Evolutionary conservation across 1,284 basidiomycete genomes (phyloP).

Genomic region (Entoloma clypeatum): DNA sequence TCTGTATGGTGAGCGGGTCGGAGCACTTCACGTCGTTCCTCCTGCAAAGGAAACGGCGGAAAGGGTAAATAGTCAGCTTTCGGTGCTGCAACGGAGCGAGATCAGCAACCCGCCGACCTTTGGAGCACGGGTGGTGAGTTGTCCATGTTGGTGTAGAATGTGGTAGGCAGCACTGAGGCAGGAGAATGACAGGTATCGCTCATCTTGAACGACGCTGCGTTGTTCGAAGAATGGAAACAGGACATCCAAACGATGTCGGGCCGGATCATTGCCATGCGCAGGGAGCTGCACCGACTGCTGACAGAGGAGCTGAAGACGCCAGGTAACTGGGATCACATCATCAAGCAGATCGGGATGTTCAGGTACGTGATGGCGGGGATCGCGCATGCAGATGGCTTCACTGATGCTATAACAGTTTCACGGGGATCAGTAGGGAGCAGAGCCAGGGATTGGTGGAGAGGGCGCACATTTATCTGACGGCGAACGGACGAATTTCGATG

Average conservation of each 20-base stretch:
- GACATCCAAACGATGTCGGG: conserved; percentile 93
- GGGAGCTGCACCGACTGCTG: conserved; percentile 74
- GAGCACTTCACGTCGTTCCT: conserved; percentile 77
- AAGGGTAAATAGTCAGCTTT: conserved; percentile 79
- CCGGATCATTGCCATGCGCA: conserved; percentile 88
- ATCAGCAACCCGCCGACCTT: conserved; percentile 92
- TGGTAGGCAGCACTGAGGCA: neutral
- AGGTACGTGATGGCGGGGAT: conserved; percentile 47
- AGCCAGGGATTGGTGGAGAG: conserved; percentile 71
- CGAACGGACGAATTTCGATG: conserved; percentile 86
- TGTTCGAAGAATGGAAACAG: conserved; percentile 85
- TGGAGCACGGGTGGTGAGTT: conserved; percentile 83
- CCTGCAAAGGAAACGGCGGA: conserved; percentile 60
- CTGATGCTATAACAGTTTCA: conserved; percentile 52
- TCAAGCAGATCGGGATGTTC: conserved; percentile 91
- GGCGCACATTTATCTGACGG: conserved; percentile 86
- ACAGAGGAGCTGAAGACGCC: conserved; percentile 88
- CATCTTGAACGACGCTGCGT: conserved; percentile 67
- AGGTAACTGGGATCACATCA: conserved; percentile 88
- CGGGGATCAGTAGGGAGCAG: conserved; percentile 69
- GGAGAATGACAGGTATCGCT: conserved; percentile 60
- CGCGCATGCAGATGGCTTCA: conserved; percentile 6
- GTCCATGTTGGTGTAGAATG: neutral
- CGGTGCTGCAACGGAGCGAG: conserved; percentile 85
- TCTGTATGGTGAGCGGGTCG: conserved; percentile 87